Evolutionary conservation across 2,329 filamentous ascomycete genomes (phyloP).

Genomic region (Sporothrix phasma): DNA sequence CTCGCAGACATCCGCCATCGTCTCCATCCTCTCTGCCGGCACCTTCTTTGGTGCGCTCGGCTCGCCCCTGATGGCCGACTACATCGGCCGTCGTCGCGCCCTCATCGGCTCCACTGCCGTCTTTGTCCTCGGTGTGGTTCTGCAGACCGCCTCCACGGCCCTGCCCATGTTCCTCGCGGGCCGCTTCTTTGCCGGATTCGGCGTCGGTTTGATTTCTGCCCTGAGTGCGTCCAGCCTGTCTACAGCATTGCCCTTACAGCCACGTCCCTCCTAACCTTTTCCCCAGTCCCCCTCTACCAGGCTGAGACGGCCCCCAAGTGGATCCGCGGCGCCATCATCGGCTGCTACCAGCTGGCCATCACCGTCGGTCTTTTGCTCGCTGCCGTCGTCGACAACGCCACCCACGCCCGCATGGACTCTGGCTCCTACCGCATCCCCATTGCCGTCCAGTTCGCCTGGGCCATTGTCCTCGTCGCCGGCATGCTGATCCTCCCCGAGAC

Average conservation of each 20-base stretch:
- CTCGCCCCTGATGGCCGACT: constrained; percentile 50
- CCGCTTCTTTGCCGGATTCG: constrained; percentile 63
- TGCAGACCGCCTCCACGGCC: constrained; percentile 52
- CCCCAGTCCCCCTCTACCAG: constrained; percentile 56
- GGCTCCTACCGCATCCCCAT: background rate
- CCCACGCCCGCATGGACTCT: background rate
- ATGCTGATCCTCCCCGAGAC: constrained; percentile 5
- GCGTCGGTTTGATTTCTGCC: constrained; percentile 65
- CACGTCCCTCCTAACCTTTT: background rate
- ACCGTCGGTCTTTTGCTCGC: constrained; percentile 5
- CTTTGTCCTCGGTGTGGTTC: constrained; percentile 56
- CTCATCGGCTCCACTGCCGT: constrained; percentile 53
- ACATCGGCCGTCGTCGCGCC: constrained; percentile 53
- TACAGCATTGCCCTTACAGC: too few relatives aligned
- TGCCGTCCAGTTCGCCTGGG: constrained; percentile 3
- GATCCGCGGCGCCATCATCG: constrained; percentile 62
- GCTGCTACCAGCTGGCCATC: constrained; percentile 22
- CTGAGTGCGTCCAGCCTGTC: constrained; percentile 32
- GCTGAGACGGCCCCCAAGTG: constrained; percentile 63
- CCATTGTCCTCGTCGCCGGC: background rate
- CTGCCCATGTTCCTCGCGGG: constrained; percentile 60
- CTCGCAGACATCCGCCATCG: constrained; percentile 51
- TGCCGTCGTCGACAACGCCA: background rate
- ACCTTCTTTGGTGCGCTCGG: constrained; percentile 65
- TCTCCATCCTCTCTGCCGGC: constrained; percentile 68